A percentile compares a stretch with the other conserved stretches of the same genome.
These are phyloP conservation scores for Boeremia lycopersici DNA, from an alignment of 2,329 filamentous ascomycete species.

Conservation along the genomic window DNA sequence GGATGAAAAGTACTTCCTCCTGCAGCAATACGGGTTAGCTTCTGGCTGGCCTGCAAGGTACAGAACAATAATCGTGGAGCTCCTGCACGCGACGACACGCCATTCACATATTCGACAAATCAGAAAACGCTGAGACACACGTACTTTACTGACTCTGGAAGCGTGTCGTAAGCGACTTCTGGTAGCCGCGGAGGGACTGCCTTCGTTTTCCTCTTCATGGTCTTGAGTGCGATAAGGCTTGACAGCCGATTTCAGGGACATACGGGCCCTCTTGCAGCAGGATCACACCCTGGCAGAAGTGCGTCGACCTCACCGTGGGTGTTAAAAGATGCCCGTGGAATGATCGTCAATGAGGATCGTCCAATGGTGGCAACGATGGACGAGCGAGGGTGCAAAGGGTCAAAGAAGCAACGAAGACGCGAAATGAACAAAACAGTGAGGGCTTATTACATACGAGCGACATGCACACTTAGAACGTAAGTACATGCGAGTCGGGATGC, in stretches of 20 bases:
- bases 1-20: constrained; percentile 73
- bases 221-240: constrained; percentile 23
- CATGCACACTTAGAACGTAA: constrained; percentile 21
- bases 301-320: constrained; percentile 20
- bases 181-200: constrained; percentile 32
- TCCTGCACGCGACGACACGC: constrained; percentile 36
- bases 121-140: constrained; percentile 26
- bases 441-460: constrained; percentile 22
- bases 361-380: constrained; percentile 10
- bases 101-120: constrained; percentile 27
- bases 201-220: constrained; percentile 39
- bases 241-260: constrained; percentile 15
- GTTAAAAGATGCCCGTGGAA: constrained; percentile 5
- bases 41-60: constrained; percentile 38
- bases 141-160: constrained; percentile 53
- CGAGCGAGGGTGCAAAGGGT: constrained; percentile 9
- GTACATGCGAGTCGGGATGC: constrained; percentile 22
- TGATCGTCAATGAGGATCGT: constrained; percentile 17
- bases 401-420: constrained; percentile 10
- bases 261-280: constrained; percentile 14
- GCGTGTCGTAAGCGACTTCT: constrained; percentile 49
- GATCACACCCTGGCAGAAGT: constrained; percentile 19
- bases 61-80: constrained; percentile 17
- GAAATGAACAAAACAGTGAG: constrained; percentile 16
- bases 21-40: constrained; percentile 39